Conservation (phyloP, 768 basidiomycete species). For the Serendipita sp. region DNA sequence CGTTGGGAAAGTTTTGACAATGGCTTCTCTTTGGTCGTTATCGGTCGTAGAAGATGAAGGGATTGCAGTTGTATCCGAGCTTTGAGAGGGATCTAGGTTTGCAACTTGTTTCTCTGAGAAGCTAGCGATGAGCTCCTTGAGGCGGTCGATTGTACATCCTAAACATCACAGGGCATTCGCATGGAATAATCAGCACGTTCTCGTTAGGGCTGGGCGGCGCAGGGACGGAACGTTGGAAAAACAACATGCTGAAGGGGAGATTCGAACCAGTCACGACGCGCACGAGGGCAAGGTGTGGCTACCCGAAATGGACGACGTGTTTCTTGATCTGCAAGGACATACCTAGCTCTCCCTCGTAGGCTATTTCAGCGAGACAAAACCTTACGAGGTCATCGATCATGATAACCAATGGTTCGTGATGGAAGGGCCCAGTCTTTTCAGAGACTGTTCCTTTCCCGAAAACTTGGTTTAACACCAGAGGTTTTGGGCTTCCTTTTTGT, state of each 20-base stretch:
- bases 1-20: not conserved
- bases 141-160: constrained; percentile 64
- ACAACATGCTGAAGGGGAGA: constrained; percentile 11
- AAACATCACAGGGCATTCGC: not conserved
- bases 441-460: no score
- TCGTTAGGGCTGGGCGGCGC: constrained; percentile 10
- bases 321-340: constrained; percentile 21
- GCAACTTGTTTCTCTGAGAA: constrained; percentile 39
- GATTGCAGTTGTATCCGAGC: no score
- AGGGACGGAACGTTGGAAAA: constrained; percentile 11
- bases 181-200: not conserved
- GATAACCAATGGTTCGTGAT: not conserved
- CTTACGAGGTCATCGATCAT: constrained; percentile 73
- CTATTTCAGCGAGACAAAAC: constrained; percentile 69
- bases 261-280: constrained; percentile 3
- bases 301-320: not conserved
- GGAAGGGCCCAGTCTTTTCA: no score
- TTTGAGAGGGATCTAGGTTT: no score
- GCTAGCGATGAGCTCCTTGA: constrained; percentile 50
- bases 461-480: no score
- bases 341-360: constrained; percentile 87
- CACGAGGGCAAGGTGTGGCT: not conserved
- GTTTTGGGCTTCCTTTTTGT: no score
- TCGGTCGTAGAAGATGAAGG: not conserved
- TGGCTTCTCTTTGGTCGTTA: not conserved